Evolutionary conservation across 1,284 basidiomycete species (phyloP).

Genomic region (Malassezia japonica): DNA sequence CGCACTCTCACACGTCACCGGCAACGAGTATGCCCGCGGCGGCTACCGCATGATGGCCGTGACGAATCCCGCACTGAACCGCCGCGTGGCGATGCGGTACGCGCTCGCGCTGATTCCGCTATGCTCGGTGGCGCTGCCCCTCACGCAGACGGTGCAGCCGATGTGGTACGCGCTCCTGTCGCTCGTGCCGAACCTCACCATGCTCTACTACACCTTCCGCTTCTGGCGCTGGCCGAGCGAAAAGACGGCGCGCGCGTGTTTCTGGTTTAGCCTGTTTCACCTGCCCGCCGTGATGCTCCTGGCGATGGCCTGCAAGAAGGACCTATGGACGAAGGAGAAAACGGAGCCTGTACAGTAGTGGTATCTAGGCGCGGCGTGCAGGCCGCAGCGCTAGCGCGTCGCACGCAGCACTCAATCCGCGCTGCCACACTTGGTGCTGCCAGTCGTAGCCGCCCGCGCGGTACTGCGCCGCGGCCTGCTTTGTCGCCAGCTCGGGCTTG

Average conservation of each 20-base stretch:
- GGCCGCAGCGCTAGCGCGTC: constrained; percentile 20
- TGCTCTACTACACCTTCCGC: constrained; percentile 61
- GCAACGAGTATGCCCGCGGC: constrained; percentile 79
- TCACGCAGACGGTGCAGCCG: constrained; percentile 46
- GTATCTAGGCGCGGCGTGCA: background rate
- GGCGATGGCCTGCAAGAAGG: constrained; percentile 62
- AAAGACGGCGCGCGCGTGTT: constrained; percentile 60
- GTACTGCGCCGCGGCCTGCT: constrained; percentile 23
- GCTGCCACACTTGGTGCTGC: constrained; percentile 33
- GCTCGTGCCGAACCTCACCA: constrained; percentile 65
- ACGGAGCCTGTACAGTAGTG: background rate
- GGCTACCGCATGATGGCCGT: constrained; percentile 91
- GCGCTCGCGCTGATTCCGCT: constrained; percentile 68
- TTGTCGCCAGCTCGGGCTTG: constrained; percentile 21
- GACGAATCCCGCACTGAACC: constrained; percentile 68
- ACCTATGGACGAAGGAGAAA: constrained; percentile 25
- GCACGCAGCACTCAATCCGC: constrained; percentile 26
- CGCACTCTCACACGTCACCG: constrained; percentile 74
- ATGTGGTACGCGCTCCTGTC: constrained; percentile 66
- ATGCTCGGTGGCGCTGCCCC: constrained; percentile 60
- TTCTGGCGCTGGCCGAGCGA: constrained; percentile 58
- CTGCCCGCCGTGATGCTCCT: constrained; percentile 78
- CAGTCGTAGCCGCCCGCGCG: constrained; percentile 40
- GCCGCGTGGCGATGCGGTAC: constrained; percentile 76
- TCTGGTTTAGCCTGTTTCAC: constrained; percentile 76